A percentile compares a stretch with the other conserved stretches of the same genome.
Conservation (phyloP, 2,329 filamentous ascomycete genomes). For the Fusarium palustre region DNA sequence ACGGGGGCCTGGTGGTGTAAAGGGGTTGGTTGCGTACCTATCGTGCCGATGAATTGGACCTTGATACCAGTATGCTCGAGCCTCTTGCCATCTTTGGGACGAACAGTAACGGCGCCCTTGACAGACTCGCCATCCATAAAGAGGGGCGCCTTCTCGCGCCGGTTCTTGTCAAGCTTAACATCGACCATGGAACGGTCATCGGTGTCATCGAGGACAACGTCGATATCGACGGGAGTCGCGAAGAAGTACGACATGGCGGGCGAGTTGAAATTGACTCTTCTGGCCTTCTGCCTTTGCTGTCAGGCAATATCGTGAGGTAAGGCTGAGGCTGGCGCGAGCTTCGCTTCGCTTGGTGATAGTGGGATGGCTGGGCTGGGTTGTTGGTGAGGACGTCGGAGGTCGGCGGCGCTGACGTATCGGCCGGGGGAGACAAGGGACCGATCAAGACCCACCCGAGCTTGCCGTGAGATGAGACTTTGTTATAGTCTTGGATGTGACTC, state of each 20-base stretch:
- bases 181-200: conserved; percentile 96
- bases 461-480: conserved; percentile 1
- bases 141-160: conserved; percentile 94
- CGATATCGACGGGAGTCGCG: conserved; percentile 97
- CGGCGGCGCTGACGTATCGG: conserved; percentile 52
- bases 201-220: conserved; percentile 94
- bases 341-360: conserved; percentile 20
- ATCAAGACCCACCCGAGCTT: conserved; percentile 45
- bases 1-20: conserved; percentile 22
- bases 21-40: conserved; percentile 69
- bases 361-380: conserved; percentile 36
- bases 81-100: conserved; percentile 97
- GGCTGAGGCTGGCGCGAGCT: conserved; percentile 36
- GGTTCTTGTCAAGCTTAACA: conserved; percentile 98
- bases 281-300: background rate
- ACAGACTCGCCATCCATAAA: conserved; percentile 99
- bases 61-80: conserved; percentile 99
- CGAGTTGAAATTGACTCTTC: conserved; percentile 1
- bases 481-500: background rate
- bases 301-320: conserved; percentile 23
- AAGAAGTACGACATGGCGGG: conserved; percentile 93
- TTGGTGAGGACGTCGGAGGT: conserved; percentile 34
- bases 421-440: conserved; percentile 43
- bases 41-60: conserved; percentile 98
- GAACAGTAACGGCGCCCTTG: conserved; percentile 92